Evolutionary conservation across 208 protist species (phyloP), one percentile per base, ranked within the genome.

Genomic region (Leptomonas pyrrhocoris): DNA sequence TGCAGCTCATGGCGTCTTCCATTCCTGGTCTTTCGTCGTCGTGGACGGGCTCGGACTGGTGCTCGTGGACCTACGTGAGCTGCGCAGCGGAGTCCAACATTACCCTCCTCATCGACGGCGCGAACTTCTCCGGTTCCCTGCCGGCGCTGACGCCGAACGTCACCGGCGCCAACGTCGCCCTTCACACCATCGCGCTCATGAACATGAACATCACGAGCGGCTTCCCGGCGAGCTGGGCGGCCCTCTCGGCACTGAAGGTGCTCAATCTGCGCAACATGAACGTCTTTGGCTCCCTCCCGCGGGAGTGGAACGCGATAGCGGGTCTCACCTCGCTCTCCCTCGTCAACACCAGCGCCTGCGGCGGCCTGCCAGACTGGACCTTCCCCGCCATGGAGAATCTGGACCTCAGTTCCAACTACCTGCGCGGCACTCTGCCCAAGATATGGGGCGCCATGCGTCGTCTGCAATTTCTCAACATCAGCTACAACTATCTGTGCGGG

Each of bases 291-390:
- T 62, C 60, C 49, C 49, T 76, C 50, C 70, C 70, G 25, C 2
- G 15, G 18, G 6, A 30, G 34, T 76, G 70, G 70, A 69, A 48
- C 27, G 42, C 51, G n/a, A 76, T 70, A 21, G 30, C n/a, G 30
- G 30, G 28, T 0, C 16, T 76, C 11, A 11, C 23, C 30, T 40
- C 28, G 21, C 16, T 76, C 45, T n/a, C 27, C n/a, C 19, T 70
- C 2, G 28, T 2, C 16, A 60, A 70, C 36, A 30, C 42, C 43
- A 55, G 55, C 28, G 61, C 62, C 19, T 76, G 70, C 31, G 70
- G 70, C 49, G 65, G 40, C 27, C 59, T 79, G 45, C 74, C 74
- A 43, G 54, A 56, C 59, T 79, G 67, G 67, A 68, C 60, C 21
- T 57, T n/a, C 36, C 5, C 7, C 12, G 36, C 48, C 6, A 46